Conservation (phyloP, 768 basidiomycete species). For the Suillus decipiens region DNA sequence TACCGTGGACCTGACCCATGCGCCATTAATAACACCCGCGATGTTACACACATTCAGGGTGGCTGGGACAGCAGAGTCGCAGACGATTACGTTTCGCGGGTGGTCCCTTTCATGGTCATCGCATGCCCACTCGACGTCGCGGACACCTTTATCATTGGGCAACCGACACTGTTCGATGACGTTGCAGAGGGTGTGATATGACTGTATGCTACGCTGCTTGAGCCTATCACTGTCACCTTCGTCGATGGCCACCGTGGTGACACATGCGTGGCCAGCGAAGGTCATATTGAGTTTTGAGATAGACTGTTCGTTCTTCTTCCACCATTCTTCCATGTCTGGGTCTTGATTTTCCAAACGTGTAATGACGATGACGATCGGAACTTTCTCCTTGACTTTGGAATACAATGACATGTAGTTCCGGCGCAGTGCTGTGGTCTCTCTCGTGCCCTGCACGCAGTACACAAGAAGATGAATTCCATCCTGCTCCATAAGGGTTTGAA, state of each 20-base stretch:
- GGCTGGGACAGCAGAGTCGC: constrained; percentile 8
- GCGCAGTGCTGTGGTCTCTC: constrained; percentile 21
- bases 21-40: constrained; percentile 5
- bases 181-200: constrained; percentile 5
- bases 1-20: constrained; percentile 8
- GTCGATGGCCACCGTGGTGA: constrained; percentile 14
- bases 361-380: constrained; percentile 21
- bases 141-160: neutral
- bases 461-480: constrained; percentile 22
- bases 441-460: constrained; percentile 22
- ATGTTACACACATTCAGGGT: constrained; percentile 5
- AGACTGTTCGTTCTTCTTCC: constrained; percentile 19
- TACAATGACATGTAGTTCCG: constrained; percentile 20
- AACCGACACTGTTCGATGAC: constrained; percentile 5
- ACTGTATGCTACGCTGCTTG: constrained; percentile 10
- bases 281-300: neutral
- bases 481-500: constrained; percentile 10
- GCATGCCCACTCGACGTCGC: neutral
- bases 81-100: constrained; percentile 11
- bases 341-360: constrained; percentile 24
- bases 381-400: constrained; percentile 9
- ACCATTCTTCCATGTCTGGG: constrained; percentile 26
- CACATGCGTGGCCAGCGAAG: constrained; percentile 17
- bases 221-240: neutral
- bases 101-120: neutral